Conservation (phyloP, 2,329 filamentous ascomycete genomes). For the Diplodia scrobiculata region DNA sequence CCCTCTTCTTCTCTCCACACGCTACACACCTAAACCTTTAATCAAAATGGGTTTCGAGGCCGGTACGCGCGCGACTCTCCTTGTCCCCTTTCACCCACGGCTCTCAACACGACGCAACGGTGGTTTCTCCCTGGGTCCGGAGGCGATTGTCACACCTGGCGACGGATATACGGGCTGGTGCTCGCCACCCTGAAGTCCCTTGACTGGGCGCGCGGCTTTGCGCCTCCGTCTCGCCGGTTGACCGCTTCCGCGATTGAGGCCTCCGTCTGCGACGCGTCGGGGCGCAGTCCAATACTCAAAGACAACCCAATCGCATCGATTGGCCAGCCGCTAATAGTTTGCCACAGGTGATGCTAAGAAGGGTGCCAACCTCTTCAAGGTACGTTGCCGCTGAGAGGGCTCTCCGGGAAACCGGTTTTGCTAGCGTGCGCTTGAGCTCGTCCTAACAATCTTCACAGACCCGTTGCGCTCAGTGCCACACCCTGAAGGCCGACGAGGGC, state of each 20-base stretch:
- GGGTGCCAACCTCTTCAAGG: constrained; percentile 98
- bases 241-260: constrained; percentile 15
- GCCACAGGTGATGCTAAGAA: constrained; percentile 82
- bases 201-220: constrained; percentile 9
- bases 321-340: constrained; percentile 20
- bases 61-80: constrained; percentile 37
- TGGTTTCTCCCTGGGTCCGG: background rate
- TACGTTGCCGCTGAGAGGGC: constrained; percentile 37
- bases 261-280: background rate
- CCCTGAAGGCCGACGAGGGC: constrained; percentile 80
- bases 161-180: background rate
- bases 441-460: constrained; percentile 56
- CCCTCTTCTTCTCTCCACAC: constrained; percentile 30
- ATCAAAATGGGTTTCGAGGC: constrained; percentile 47
- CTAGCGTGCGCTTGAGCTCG: constrained; percentile 9
- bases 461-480: constrained; percentile 98
- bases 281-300: background rate
- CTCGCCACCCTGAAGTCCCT: background rate
- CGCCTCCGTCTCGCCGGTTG: constrained; percentile 11
- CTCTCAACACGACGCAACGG: constrained; percentile 14
- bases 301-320: background rate
- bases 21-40: constrained; percentile 10
- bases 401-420: constrained; percentile 13
- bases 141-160: constrained; percentile 3
- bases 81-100: constrained; percentile 33